Percentiles rank a stretch among this genome's conserved stretches.
phyloP scores from a whole-genome alignment of 2,329 filamentous ascomycete species.

The Penicillium hesseltinei region DNA sequence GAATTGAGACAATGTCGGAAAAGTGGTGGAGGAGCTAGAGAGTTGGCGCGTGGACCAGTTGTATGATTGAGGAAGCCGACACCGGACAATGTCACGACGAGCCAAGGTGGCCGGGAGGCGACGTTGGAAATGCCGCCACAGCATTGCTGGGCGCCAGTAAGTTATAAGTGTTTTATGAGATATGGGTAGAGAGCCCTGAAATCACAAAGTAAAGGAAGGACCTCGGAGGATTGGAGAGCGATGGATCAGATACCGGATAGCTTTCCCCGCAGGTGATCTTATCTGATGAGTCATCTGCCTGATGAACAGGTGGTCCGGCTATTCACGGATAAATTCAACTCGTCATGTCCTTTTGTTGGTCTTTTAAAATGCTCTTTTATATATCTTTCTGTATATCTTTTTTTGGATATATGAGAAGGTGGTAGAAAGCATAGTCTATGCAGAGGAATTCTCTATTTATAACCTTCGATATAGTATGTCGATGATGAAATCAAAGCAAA shows the following conservation, averaged over 20 bases:
- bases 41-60: slow-evolving; percentile 20
- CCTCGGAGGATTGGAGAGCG: slow-evolving; percentile 1
- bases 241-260: slow-evolving; percentile 25
- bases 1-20: slow-evolving; percentile 51
- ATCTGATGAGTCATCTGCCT: slow-evolving; percentile 25
- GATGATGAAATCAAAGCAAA: neutral
- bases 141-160: slow-evolving; percentile 29
- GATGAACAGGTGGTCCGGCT: neutral
- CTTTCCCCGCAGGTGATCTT: slow-evolving; percentile 28
- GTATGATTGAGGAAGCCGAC: slow-evolving; percentile 18
- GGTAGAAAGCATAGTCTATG: no score
- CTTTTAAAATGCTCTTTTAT: no score
- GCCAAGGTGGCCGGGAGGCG: slow-evolving; percentile 21
- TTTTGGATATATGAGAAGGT: no score
- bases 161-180: neutral
- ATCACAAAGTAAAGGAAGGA: neutral
- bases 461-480: neutral
- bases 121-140: slow-evolving; percentile 32
- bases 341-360: no score
- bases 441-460: no score
- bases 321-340: neutral
- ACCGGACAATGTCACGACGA: slow-evolving; percentile 24
- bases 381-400: no score
- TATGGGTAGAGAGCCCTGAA: neutral
- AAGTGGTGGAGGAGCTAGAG: slow-evolving; percentile 35